Evolutionary conservation across 805 yeast species (phyloP).

Genomic region (Teunomyces aglyptinius): DNA sequence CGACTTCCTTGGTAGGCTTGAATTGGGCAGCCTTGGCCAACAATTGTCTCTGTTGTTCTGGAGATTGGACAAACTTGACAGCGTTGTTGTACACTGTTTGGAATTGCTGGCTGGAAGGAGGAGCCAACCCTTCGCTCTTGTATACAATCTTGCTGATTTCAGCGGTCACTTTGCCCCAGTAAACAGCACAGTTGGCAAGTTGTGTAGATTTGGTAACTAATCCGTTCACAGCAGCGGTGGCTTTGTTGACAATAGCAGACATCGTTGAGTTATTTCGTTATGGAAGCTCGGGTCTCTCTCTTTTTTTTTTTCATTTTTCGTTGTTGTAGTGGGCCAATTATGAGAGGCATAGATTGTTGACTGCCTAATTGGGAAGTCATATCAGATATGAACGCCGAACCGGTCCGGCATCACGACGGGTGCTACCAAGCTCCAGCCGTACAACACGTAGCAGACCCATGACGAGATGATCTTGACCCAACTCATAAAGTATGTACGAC

Average conservation of each 20-base stretch:
- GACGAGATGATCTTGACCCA: slow-evolving; percentile 93
- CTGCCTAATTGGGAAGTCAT: slow-evolving; percentile 21
- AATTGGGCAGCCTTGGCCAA: slow-evolving; percentile 45
- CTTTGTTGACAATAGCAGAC: slow-evolving; percentile 45
- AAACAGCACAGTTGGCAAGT: slow-evolving; percentile 56
- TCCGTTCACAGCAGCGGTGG: slow-evolving; percentile 36
- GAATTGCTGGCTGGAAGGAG: slow-evolving; percentile 78
- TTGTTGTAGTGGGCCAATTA: slow-evolving; percentile 13
- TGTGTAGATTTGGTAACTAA: slow-evolving; percentile 37
- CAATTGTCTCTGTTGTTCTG: slow-evolving; percentile 59
- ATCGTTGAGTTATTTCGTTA: slow-evolving; percentile 15
- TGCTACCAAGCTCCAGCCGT: slow-evolving; percentile 89
- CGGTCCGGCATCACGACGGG: slow-evolving; percentile 91
- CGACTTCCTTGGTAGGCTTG: slow-evolving; percentile 52
- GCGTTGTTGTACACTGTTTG: slow-evolving; percentile 63
- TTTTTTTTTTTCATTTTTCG: slow-evolving; percentile 4
- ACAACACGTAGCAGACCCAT: slow-evolving; percentile 84
- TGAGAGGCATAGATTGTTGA: slow-evolving; percentile 12
- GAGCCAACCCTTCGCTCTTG: slow-evolving; percentile 88
- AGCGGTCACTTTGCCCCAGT: slow-evolving; percentile 73
- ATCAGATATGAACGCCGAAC: slow-evolving; percentile 45
- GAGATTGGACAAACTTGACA: slow-evolving; percentile 34
- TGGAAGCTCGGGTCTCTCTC: neutral
- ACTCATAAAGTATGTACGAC: slow-evolving; percentile 90
- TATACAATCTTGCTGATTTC: slow-evolving; percentile 76